Percentiles rank a stretch among this genome's conserved stretches.
Conservation (phyloP, 495 filamentous ascomycete genomes). For the Pseudevernia furfuracea region DNA sequence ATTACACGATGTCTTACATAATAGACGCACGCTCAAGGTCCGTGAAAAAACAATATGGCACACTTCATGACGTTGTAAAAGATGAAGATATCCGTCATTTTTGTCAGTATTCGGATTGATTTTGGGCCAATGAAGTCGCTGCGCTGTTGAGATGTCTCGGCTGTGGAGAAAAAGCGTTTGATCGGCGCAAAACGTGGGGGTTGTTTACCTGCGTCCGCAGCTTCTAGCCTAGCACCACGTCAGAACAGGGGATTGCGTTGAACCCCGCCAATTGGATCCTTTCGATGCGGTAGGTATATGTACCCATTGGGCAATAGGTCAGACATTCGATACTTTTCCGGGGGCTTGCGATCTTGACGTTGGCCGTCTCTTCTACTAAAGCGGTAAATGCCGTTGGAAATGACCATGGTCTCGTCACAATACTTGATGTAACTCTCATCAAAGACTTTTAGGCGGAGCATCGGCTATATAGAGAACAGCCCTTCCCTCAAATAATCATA, state of each 20-base stretch:
- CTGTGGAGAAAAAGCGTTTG: background rate
- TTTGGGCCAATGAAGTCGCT: background rate
- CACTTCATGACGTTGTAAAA: no score
- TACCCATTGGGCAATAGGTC: background rate
- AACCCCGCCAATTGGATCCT: background rate
- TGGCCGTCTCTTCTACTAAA: no score
- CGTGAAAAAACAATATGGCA: no score
- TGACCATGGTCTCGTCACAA: no score
- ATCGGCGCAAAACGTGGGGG: background rate
- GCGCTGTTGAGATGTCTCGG: background rate
- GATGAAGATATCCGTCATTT: no score
- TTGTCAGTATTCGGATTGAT: background rate
- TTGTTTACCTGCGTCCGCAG: background rate
- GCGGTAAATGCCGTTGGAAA: no score
- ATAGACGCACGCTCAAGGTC: no score
- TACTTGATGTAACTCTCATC: no score
- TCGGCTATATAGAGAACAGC: no score
- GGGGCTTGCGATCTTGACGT: background rate
- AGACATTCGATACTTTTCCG: background rate
- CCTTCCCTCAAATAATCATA: no score
- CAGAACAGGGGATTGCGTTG: background rate
- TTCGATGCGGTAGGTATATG: background rate
- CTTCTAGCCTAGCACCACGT: background rate
- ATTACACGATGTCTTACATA: no score
- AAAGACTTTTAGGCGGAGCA: no score